Evolutionary conservation across 1,139 yeast genomes (phyloP), one percentile per base, ranked within the genome.

Genomic region (Trichomonascaceae sp.): DNA sequence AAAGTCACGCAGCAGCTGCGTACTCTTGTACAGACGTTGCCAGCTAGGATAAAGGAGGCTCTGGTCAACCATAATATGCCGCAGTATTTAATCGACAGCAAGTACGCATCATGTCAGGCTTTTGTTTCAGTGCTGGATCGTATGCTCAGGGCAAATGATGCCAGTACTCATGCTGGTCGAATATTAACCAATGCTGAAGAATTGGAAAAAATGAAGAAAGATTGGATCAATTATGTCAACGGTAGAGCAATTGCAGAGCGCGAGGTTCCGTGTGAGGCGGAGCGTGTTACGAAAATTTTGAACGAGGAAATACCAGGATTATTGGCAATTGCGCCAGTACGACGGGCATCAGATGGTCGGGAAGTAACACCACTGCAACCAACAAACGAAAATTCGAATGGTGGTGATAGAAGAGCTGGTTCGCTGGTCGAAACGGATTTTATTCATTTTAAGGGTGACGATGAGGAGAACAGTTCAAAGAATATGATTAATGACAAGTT

Each of bases 91-190:
- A 72, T 79, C 9, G 66, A 72, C 18, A 76, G 78, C 61, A 86
- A 86, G 63, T 63, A 82, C 51, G 72, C 72, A 52, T 72, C 81
- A 17, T 87, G 88, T 0, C 75, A 73, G 51, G 77, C 76, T 47
- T 88, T 89, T 68, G 72, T 82, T 3, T 74, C 74, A 49, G 66
- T 87, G 47, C 70, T 87, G 49, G 76, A 80, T 51, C 77, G 89
- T 50, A 71, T 85, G 56, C 73, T 83, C 44, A 76, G 80, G 57
- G 82, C 82, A 48, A 77, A 82, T 22, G 85, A 83, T 59, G 78
- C 87, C 2, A 83, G 87, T 0, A 75, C 74, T 55, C 73, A 81
- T 43, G 83, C 86, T 1, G 71, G 79, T 19, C 74, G 78, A 53
- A 77, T 81, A 47, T 70, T 85, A 51, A 70, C 74, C 10, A 76